phyloP scores from a whole-genome alignment of 805 yeast species.

The Ogataea zsoltii region DNA sequence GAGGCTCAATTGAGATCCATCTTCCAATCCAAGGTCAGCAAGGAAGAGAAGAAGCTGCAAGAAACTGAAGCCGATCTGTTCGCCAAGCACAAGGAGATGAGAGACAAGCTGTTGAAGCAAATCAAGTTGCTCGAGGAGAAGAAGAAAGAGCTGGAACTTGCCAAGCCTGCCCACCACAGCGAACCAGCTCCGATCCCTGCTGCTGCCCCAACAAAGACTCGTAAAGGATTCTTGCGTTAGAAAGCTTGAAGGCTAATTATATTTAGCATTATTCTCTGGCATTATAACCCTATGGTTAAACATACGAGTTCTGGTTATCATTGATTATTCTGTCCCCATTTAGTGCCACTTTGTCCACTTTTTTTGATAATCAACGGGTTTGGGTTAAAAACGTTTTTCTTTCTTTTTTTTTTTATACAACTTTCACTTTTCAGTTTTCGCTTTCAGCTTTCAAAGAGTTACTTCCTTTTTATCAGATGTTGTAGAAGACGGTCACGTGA shows the following conservation, averaged over 20 bases:
- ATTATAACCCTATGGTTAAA: constrained; percentile 4
- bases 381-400: constrained; percentile 10
- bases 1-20: constrained; percentile 96
- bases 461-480: neutral
- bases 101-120: constrained; percentile 87
- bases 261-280: constrained; percentile 4
- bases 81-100: constrained; percentile 95
- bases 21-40: constrained; percentile 93
- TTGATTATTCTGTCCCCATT: neutral
- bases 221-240: constrained; percentile 78
- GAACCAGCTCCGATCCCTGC: constrained; percentile 37
- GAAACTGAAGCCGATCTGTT: constrained; percentile 96
- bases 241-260: constrained; percentile 4
- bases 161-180: constrained; percentile 49
- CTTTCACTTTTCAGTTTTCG: constrained; percentile 9
- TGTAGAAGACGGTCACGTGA: constrained; percentile 4
- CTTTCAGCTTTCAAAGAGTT: constrained; percentile 9
- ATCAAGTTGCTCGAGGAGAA: constrained; percentile 88
- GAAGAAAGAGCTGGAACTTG: constrained; percentile 71
- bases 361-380: constrained; percentile 13
- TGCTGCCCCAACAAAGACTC: constrained; percentile 56
- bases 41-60: constrained; percentile 95
- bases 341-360: constrained; percentile 6
- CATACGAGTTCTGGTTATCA: constrained; percentile 5
- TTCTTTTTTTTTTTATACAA: constrained; percentile 10